Base-by-base conservation (phyloP, 805 yeast genomes). In the Yamadazyma phyllophila region DNA sequence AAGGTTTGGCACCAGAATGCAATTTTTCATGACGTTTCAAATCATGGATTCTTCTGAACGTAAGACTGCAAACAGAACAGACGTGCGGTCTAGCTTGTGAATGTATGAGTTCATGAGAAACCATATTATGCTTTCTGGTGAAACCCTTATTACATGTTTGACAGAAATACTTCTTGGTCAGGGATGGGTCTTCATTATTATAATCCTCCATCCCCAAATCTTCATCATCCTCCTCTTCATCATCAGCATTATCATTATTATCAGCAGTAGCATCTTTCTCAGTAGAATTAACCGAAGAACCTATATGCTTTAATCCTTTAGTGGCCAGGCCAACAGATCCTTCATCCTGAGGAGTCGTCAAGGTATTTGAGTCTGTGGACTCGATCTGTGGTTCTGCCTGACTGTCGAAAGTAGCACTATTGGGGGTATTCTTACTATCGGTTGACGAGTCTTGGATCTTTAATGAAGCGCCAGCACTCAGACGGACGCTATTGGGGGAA, bases 1-100 rank as follows among this genome's bases (percentile, higher is more conserved):
- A 82, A 1, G 92, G 91, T 59, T 78, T 82, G 52, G 81, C 88
- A 16, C 92, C 92, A 0, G 89, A 78, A 58, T 87, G 96, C 30
- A 83, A 70, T 61, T 83, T 83, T 46, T 77, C 78, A 57, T 87
- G 96, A 43, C 96, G 73, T 56, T 81, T 85, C 56, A 88, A 69
- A 60, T 88, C 95, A 60, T 86, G 91, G 26, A 80, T 74, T 39
- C 95, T 71, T 48, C 94, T 74, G 61, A 88, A 87, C 51, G 72
- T 76, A 39, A 78, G 68, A 43, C 73, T 66, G 57, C 96, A 87
- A 26, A 75, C 73, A 10, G 74, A 50, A 61, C 96, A 87, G 17
- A 67, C 62, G 62, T 75, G 85, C 1, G 90, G 88, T 58, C 79
- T 82, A 50, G 72, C 74, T 41, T 76, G 71, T 12, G 88, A 74